Evolutionary conservation across 345 rosid species (phyloP), one percentile per base, ranked within the genome.

Genomic region (Heritiera fomes): DNA sequence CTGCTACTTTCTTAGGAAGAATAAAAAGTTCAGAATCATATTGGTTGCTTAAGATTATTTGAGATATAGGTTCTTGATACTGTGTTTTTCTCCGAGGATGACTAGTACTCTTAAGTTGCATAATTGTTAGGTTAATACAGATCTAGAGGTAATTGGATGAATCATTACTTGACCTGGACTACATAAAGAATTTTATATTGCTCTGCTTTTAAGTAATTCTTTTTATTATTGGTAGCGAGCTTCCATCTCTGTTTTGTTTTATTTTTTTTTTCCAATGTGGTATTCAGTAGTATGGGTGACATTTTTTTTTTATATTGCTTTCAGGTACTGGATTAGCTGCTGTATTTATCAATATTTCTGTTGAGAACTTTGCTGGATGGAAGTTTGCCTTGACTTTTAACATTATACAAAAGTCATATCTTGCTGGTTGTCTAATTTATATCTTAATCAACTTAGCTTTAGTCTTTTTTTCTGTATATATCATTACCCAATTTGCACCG

Each of bases 291-390:
- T 50, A 1, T 18, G 45, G 15, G 17, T 53, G 47, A 45, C 8
- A 18, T 53, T 11, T 55, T 56, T 53, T 62, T 17, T n/a, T 78
- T 56, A 28, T 45, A 12, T 78, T 65, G 72, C 74, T 82, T 79
- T 69, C 88, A 95, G 98, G 98, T 77, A 95, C 98, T 81, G 98
- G 95, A 76, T 83, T 93, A 34, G 98, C 98, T 53, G 98, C 98
- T 69, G 97, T 93, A 38, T 91, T 95, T 83, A 95, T 95, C 73
- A 95, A 95, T 77, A 83, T 95, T 49, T 91, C 98, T n/a, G 98
- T 95, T 3, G 98, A 95, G 84, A 95, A 95, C 89, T 95, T 95
- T 82, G 98, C 98, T 14, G 98, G 98, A 76, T 95, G 98, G 98
- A 95, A 93, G 81, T 93, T 90, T 78, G 83, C 87, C 0, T 82